Evolutionary conservation across 1,139 yeast genomes (phyloP).

Genomic region (Yamadazyma mexicana): DNA sequence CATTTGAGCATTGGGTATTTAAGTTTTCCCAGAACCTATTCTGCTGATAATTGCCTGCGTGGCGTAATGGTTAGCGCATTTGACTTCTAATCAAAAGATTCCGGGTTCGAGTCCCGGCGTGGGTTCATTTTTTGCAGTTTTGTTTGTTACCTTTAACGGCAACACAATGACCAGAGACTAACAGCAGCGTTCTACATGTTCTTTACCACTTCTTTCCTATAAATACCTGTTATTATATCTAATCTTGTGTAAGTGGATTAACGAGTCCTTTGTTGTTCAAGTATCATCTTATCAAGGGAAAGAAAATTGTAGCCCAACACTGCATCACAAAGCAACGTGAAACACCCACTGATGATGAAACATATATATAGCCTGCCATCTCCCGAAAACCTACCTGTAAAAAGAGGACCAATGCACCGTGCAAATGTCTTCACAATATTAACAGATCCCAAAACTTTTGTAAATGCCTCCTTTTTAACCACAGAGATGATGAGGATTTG

Average conservation of each 20-base stretch:
- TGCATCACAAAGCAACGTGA: constrained; percentile 48
- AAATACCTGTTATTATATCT: too few relatives aligned
- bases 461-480: constrained; percentile 61
- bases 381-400: constrained; percentile 74
- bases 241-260: too few relatives aligned
- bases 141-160: background rate
- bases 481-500: constrained; percentile 74
- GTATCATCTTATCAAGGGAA: constrained; percentile 38
- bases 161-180: constrained; percentile 6
- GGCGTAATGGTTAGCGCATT: constrained; percentile 27
- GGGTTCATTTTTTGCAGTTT: constrained; percentile 16
- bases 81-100: constrained; percentile 26
- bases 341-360: constrained; percentile 61
- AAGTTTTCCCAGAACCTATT: too few relatives aligned
- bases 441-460: constrained; percentile 80
- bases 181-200: too few relatives aligned
- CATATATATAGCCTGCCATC: constrained; percentile 51
- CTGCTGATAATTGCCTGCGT: constrained; percentile 19
- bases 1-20: too few relatives aligned
- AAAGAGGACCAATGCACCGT: constrained; percentile 74
- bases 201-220: too few relatives aligned
- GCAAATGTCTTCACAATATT: constrained; percentile 86
- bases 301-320: constrained; percentile 42
- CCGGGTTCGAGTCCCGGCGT: constrained; percentile 27
- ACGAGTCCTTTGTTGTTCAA: constrained; percentile 20